Base-by-base conservation (phyloP, 805 yeast species). In the Zygoascus ofunaensis region DNA sequence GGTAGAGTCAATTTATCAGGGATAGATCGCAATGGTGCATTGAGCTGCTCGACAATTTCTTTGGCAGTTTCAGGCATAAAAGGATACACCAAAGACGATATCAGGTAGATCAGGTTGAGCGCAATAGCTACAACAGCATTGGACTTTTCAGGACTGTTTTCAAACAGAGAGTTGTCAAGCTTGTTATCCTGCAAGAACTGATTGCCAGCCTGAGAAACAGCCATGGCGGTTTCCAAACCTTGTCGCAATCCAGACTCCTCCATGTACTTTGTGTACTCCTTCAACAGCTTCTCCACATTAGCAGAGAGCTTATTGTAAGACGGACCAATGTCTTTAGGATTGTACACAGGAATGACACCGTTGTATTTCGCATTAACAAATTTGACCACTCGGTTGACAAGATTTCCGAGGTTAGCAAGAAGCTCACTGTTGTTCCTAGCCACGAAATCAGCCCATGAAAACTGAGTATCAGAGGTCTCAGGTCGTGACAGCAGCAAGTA, bases 381-480 rank as follows among this genome's bases (percentile, higher is more conserved):
- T 65, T 92, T 92, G 51, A 87, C 79, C 57, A 90, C 71, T 68
- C 99, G 82, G 72, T 92, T 92, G 47, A 87, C 97, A 59, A 87
- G 87, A 70, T 92, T 92, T 66, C 98, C 99, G 62, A 92, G 72
- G 68, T 92, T 92, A 42, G 97, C 96, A 65, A 92, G 73, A 59
- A 92, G 72, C 69, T 92, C 98, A 52, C 84, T 77, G 71, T 92
- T 92, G 65, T 92, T 92, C 66, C 87, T 83, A 40, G 94, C 74
- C 53, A 87, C 97, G 66, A 90, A 90, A 62, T 92, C 97, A 45
- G 75, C 76, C 99, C 99, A 92, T 3, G 97, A 87, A 68, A 92
- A 92, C 62, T 90, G 96, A 20, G 98, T 81, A 65, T 92, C 99
- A 40, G 94, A 80, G 36, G 87, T 72, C 71, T 92, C 99, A 26